phyloP scores from a whole-genome alignment of 768 basidiomycete genomes.

The Boletus barrowsii region DNA sequence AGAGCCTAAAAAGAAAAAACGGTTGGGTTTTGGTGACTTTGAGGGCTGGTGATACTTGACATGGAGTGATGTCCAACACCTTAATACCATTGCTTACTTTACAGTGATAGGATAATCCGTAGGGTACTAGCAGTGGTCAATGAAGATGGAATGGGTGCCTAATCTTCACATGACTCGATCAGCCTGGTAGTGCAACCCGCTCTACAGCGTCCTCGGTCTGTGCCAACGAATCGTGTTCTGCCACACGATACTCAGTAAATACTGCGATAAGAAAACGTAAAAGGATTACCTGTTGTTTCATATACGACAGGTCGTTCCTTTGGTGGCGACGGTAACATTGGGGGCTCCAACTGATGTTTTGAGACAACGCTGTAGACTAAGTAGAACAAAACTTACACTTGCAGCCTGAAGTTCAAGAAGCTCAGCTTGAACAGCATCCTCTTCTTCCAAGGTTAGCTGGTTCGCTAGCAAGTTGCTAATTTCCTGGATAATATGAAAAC shows the following conservation, averaged over 20 bases:
- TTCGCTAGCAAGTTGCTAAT: conserved; percentile 84
- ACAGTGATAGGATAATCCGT: conserved; percentile 6
- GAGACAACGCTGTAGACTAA: neutral
- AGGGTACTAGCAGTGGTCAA: conserved; percentile 5
- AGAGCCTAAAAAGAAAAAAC: conserved; percentile 75
- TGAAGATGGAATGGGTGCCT: neutral
- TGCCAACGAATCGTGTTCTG: conserved; percentile 2
- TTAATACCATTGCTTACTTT: conserved; percentile 7
- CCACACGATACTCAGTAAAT: conserved; percentile 1
- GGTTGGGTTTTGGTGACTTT: conserved; percentile 89
- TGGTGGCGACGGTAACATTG: conserved; percentile 55
- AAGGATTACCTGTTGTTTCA: conserved; percentile 32
- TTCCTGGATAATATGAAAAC: conserved; percentile 60
- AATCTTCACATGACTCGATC: conserved; percentile 3
- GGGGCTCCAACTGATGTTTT: conserved; percentile 28
- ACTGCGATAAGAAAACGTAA: neutral
- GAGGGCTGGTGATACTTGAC: conserved; percentile 61
- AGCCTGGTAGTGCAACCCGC: conserved; percentile 24
- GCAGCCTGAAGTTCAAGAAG: conserved; percentile 65
- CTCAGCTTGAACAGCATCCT: conserved; percentile 89
- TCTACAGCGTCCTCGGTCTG: neutral
- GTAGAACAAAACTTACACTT: conserved; percentile 41
- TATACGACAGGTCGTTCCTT: conserved; percentile 37
- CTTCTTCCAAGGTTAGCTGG: conserved; percentile 81
- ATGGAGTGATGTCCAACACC: neutral